phyloP scores from a whole-genome alignment of 2,329 filamentous ascomycete genomes.

The Alternaria angustiovoidea region DNA sequence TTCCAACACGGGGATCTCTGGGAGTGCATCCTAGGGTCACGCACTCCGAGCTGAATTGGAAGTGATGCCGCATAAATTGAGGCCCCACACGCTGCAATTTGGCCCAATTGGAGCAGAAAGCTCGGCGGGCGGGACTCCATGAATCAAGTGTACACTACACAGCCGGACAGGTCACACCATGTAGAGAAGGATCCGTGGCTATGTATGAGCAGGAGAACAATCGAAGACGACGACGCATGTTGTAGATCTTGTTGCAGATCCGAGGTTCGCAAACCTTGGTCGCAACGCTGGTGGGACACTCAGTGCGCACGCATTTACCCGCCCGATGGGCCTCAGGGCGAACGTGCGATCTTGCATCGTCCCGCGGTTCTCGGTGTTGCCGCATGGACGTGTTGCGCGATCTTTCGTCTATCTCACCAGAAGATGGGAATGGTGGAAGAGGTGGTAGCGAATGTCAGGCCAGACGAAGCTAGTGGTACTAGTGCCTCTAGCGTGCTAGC shows the following conservation, averaged over 20 bases:
- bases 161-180: constrained; percentile 9
- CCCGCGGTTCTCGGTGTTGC: neutral
- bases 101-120: constrained; percentile 8
- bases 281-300: constrained; percentile 12
- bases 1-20: constrained; percentile 1
- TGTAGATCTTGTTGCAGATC: constrained; percentile 4
- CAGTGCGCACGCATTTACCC: neutral
- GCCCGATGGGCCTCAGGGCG: neutral
- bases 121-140: neutral
- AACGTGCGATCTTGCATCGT: constrained; percentile 3
- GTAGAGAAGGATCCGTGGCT: neutral
- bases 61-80: constrained; percentile 22
- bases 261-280: neutral
- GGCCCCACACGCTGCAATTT: constrained; percentile 15
- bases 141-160: constrained; percentile 6
- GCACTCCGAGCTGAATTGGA: constrained; percentile 8
- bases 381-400: neutral
- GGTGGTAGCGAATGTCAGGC: constrained; percentile 2
- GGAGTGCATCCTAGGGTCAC: constrained; percentile 3
- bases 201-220: neutral
- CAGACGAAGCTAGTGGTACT: neutral
- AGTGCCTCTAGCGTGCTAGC: neutral
- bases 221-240: neutral
- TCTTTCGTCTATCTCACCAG: neutral
- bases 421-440: constrained; percentile 4